phyloP scores from a whole-genome alignment of 768 basidiomycete genomes.

The Russula griseocarnosa region DNA sequence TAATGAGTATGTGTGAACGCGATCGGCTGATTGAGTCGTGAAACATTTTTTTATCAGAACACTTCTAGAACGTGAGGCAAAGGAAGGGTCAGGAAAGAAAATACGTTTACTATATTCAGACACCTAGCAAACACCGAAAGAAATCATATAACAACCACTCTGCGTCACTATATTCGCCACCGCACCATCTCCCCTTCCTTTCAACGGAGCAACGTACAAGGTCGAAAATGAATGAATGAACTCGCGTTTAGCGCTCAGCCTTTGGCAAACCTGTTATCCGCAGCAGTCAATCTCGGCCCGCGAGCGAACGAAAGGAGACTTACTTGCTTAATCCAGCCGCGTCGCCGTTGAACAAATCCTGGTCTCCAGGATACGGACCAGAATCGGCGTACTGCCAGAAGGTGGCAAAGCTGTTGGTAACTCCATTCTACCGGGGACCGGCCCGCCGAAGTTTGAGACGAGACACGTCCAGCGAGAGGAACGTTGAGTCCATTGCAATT shows the following conservation, averaged over 20 bases:
- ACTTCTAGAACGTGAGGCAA: background rate
- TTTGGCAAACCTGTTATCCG: background rate
- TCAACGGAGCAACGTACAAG: too few species aligned
- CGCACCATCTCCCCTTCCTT: too few species aligned
- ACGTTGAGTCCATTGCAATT: too few species aligned
- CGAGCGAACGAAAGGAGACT: background rate
- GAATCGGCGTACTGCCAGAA: slow-evolving; percentile 62
- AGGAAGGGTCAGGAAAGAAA: background rate
- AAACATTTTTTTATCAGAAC: background rate
- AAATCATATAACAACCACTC: too few species aligned
- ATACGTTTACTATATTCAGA: too few species aligned
- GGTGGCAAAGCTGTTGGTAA: background rate
- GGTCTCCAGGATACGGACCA: slow-evolving; percentile 42
- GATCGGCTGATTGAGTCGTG: background rate
- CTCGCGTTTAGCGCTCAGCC: background rate
- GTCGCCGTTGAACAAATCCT: slow-evolving; percentile 46
- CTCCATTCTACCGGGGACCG: too few species aligned
- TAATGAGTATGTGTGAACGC: background rate
- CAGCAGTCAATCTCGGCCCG: background rate
- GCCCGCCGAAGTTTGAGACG: too few species aligned
- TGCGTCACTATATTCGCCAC: too few species aligned
- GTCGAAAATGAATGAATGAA: background rate
- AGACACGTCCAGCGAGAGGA: too few species aligned
- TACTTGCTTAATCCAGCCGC: background rate
- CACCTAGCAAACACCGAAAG: too few species aligned